Conservation (phyloP, 345 rosid species). For the Balakata baccata region DNA sequence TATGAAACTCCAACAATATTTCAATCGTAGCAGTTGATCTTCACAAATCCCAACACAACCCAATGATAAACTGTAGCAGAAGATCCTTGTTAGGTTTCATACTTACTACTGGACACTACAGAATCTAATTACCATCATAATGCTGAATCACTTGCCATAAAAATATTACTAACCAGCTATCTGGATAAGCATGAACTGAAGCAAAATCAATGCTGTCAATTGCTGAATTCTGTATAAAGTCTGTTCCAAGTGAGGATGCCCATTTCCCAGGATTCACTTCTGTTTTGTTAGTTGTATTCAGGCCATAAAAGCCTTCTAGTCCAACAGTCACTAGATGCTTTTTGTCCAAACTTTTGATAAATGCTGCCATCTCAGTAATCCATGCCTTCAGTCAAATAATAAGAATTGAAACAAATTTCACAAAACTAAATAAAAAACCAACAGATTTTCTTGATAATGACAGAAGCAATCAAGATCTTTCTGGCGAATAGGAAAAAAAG, state of each 20-base stretch:
- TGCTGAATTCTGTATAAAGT: slow-evolving; percentile 43
- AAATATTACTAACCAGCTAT: slow-evolving; percentile 43
- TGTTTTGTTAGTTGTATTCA: slow-evolving; percentile 18
- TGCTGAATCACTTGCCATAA: neutral
- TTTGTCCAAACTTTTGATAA: slow-evolving; percentile 43
- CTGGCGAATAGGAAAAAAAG: too few species aligned
- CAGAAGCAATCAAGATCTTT: too few species aligned
- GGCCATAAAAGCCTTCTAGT: slow-evolving; percentile 47
- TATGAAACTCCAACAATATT: too few species aligned
- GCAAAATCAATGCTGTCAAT: slow-evolving; percentile 45
- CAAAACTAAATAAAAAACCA: neutral
- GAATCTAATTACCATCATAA: neutral
- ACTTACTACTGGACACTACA: neutral
- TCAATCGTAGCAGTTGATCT: neutral
- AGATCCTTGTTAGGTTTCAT: neutral
- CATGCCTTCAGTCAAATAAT: slow-evolving; percentile 34
- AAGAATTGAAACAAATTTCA: neutral
- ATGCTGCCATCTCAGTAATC: slow-evolving; percentile 50
- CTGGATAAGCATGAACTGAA: slow-evolving; percentile 52
- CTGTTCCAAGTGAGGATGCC: slow-evolving; percentile 51
- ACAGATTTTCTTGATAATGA: neutral
- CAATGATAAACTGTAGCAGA: neutral
- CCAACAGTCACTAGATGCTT: slow-evolving; percentile 46
- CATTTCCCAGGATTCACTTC: slow-evolving; percentile 48
- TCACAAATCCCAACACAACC: neutral